These are phyloP conservation scores for Cicer pinnatifidum DNA, from an alignment of 306 rosid genomes.

Conservation along the genomic window DNA sequence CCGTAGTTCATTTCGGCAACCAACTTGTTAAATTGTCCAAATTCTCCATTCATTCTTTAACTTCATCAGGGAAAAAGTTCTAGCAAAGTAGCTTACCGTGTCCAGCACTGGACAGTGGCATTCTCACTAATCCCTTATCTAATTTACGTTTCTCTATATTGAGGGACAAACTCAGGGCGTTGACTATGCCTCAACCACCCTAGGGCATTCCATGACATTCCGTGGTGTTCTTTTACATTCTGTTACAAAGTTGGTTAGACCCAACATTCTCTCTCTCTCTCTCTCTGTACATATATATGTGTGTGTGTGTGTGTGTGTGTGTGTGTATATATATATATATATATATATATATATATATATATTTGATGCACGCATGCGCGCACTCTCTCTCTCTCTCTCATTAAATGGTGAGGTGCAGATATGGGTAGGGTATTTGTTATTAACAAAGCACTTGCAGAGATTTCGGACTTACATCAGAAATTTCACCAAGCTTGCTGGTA, in stretches of 20 bases:
- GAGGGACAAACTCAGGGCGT: neutral
- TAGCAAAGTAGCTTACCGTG: neutral
- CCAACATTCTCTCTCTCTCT: neutral
- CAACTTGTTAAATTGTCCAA: too few species aligned
- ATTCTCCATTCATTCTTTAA: too few species aligned
- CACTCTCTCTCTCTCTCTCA: neutral
- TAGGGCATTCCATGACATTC: too few species aligned
- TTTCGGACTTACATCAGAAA: slow-evolving; percentile 65
- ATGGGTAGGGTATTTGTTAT: slow-evolving; percentile 28
- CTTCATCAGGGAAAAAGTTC: neutral
- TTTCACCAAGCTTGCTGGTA: slow-evolving; percentile 66
- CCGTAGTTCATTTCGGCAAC: too few species aligned
- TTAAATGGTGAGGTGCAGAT: slow-evolving; percentile 25
- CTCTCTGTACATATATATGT: too few species aligned
- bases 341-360: too few species aligned
- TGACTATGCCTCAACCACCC: neutral
- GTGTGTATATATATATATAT: too few species aligned
- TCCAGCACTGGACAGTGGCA: neutral
- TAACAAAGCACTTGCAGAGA: slow-evolving; percentile 18
- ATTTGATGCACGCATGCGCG: too few species aligned
- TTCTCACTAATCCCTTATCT: neutral
- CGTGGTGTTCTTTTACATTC: neutral
- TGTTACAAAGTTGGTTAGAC: neutral
- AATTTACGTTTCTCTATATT: neutral
- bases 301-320: too few species aligned